Evolutionary conservation across 257 asterid genomes (phyloP).

Genomic region (Nicotiana tomentosiformis): DNA sequence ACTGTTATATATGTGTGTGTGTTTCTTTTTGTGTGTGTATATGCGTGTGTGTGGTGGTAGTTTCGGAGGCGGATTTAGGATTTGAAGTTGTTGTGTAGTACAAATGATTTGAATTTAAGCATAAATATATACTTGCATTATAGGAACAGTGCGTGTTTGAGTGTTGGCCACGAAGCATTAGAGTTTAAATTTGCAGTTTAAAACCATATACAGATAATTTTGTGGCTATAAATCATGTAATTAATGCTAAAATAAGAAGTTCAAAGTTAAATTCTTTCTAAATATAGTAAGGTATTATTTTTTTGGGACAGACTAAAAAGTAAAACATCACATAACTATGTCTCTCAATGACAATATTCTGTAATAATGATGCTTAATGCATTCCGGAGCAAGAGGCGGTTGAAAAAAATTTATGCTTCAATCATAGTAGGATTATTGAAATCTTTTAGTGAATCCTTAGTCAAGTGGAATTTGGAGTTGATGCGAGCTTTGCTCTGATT

Average conservation of each 20-base stretch:
- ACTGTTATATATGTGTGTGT: background rate
- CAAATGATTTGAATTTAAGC: background rate
- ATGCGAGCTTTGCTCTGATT: background rate
- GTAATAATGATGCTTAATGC: background rate
- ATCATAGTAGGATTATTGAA: background rate
- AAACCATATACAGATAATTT: no score
- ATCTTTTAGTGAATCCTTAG: background rate
- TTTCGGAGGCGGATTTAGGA: background rate
- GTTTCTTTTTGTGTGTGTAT: background rate
- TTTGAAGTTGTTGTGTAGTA: background rate
- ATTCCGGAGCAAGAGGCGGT: background rate
- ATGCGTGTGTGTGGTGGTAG: background rate
- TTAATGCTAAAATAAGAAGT: no score
- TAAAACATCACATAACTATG: background rate
- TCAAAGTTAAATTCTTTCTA: no score
- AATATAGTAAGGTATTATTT: no score
- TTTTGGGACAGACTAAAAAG: no score
- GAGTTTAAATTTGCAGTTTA: no score
- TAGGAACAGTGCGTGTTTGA: background rate
- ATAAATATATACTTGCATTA: background rate
- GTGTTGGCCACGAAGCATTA: no score
- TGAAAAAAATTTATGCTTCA: background rate
- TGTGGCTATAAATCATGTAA: no score
- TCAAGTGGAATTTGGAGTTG: background rate
- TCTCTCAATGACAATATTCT: background rate